Conservation (phyloP, 2,329 filamentous ascomycete genomes). For the Sporothrix inflata region DNA sequence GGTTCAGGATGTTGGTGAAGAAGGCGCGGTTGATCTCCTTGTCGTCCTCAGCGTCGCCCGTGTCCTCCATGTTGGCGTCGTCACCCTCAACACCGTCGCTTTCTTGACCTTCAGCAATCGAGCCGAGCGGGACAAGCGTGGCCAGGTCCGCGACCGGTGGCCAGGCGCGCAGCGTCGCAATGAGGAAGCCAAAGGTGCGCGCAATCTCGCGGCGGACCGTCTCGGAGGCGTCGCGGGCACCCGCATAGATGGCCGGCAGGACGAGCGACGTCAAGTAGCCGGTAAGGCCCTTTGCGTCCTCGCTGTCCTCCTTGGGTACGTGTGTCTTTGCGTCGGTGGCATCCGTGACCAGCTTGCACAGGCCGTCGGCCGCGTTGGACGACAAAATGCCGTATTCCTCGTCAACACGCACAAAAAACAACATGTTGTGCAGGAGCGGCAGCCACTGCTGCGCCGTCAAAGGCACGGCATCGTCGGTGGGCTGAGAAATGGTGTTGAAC, state of each 20-base stretch:
- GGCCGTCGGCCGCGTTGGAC: constrained; percentile 76
- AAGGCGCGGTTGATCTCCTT: constrained; percentile 69
- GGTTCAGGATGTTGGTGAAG: constrained; percentile 90
- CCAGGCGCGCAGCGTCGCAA: constrained; percentile 72
- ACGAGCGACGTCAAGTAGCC: constrained; percentile 66
- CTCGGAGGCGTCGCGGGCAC: constrained; percentile 78
- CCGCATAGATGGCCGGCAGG: constrained; percentile 74
- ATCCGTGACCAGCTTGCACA: constrained; percentile 77
- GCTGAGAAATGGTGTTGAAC: constrained; percentile 71
- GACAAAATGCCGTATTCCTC: constrained; percentile 85
- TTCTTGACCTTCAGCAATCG: constrained; percentile 38
- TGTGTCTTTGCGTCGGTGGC: constrained; percentile 50
- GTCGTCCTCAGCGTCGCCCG: constrained; percentile 24
- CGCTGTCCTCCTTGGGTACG: constrained; percentile 19
- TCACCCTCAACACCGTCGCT: neutral
- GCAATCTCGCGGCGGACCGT: constrained; percentile 83
- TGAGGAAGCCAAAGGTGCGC: constrained; percentile 75
- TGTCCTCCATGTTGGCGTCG: constrained; percentile 25
- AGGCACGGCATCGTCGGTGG: constrained; percentile 51
- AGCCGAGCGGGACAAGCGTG: constrained; percentile 59
- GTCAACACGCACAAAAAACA: constrained; percentile 82
- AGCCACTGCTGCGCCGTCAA: constrained; percentile 79
- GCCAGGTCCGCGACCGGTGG: constrained; percentile 73
- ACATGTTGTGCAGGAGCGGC: constrained; percentile 83
- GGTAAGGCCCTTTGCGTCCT: constrained; percentile 51